These are phyloP conservation scores for Takakia lepidozioides DNA, from an alignment of 225 moss, liverwort and hornwort genomes.

Conservation along the genomic window DNA sequence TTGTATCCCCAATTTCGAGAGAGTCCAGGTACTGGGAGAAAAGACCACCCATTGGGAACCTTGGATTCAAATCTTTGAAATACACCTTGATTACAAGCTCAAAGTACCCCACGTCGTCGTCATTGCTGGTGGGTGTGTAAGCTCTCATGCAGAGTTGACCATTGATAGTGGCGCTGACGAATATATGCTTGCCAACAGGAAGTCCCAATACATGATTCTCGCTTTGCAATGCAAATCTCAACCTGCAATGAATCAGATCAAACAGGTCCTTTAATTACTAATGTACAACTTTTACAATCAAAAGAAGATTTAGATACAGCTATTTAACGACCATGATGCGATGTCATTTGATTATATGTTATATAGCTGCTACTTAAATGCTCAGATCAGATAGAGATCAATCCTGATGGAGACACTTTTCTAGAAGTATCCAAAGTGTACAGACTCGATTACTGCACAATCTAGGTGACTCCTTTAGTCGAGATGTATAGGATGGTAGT, in stretches of 20 bases:
- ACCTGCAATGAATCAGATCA: conserved; percentile 22
- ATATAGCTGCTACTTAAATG: too few relatives aligned
- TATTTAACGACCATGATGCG: too few relatives aligned
- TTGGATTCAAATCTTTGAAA: conserved; percentile 18
- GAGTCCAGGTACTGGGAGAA: conserved; percentile 70
- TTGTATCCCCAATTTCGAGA: conserved; percentile 45
- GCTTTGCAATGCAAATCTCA: conserved; percentile 70
- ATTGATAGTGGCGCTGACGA: conserved; percentile 54
- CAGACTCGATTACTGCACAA: too few relatives aligned
- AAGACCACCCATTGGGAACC: conserved; percentile 63
- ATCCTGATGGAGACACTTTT: too few relatives aligned
- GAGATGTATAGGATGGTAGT: too few relatives aligned
- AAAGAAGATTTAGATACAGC: too few relatives aligned
- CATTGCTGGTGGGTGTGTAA: conserved; percentile 73
- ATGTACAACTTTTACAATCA: too few relatives aligned
- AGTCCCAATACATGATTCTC: conserved; percentile 66
- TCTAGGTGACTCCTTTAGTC: too few relatives aligned
- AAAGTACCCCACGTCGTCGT: conserved; percentile 69
- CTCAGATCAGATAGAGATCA: too few relatives aligned
- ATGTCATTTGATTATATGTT: too few relatives aligned
- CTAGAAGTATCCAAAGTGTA: too few relatives aligned
- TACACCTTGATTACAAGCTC: conserved; percentile 89
- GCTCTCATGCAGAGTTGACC: conserved; percentile 81
- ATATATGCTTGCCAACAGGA: conserved; percentile 75
- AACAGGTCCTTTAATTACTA: too few relatives aligned